Evolutionary conservation across 2,329 filamentous ascomycete species (phyloP), one percentile per base, ranked within the genome.

Genomic region (Hypoxylon sp.): DNA sequence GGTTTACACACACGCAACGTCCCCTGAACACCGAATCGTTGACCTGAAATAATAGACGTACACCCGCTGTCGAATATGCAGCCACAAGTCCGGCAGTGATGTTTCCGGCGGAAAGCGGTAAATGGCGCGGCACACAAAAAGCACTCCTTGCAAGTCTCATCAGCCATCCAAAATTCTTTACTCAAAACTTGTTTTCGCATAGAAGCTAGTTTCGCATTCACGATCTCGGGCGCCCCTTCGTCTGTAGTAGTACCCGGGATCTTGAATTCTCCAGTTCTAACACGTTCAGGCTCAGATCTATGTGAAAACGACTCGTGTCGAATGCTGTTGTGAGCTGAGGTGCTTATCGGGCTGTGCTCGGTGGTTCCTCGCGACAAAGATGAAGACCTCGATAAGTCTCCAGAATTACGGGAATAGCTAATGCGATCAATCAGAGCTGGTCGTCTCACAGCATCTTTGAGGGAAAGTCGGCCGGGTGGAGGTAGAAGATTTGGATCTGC

Each of bases 121-220:
- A 99, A 99, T 2, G 89, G 82, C 51, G 90, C 88, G 32, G 90
- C 90, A 65, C 94, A 99, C 32, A 90, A 83, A 68, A 97, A 99
- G 67, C 94, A 99, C 64, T 97, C 93, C 68, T 96, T 97, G 52
- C 93, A 95, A 57, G 95, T 97, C 67, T 97, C 94, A 68, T 99
- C 94, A 52, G 91, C 90, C 94, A 99, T 99, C 94, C 93, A 97
- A 63, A 96, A 97, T 62, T 97, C 92, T 66, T 92, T 94, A 69
- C 90, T 96, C 34, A 97, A 75, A 5, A 99, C 87, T 66, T 93
- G 91, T 64, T 90, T 89, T 56, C 88, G 85, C 78, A 96, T 88
- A 61, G 89, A 87, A 38, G 84, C 83, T 5, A 88, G 73, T 45
- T 82, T 79, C 6, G 82, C 79, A 62, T 76, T 86, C 50, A 86